Conservation (phyloP, 306 rosid species). For the Carpinus viminea region DNA sequence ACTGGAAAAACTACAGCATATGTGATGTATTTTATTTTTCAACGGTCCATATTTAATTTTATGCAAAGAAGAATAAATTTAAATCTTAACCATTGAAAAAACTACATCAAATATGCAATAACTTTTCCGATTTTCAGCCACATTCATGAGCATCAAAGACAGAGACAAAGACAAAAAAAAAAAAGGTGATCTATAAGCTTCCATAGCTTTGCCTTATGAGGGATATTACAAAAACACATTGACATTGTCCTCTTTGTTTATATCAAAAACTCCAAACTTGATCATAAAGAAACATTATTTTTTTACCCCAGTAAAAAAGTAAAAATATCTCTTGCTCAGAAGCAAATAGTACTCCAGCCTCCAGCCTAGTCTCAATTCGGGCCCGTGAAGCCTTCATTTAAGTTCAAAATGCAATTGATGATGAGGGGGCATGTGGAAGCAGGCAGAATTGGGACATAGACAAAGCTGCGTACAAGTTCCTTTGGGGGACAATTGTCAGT, state of each 20-base stretch:
- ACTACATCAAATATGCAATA: too few species aligned
- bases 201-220: too few species aligned
- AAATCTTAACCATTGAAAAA: too few species aligned
- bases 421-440: constrained; percentile 20
- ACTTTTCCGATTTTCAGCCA: too few species aligned
- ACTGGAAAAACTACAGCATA: too few species aligned
- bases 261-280: constrained; percentile 12
- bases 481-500: not conserved
- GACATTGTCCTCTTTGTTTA: constrained; percentile 1
- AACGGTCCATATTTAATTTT: too few species aligned
- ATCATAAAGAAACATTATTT: not conserved
- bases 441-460: constrained; percentile 3
- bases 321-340: constrained; percentile 20
- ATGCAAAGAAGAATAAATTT: too few species aligned
- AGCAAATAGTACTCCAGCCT: constrained; percentile 16
- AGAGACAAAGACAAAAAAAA: too few species aligned
- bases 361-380: not conserved
- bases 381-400: constrained; percentile 28
- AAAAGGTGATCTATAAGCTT: too few species aligned
- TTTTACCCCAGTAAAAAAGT: not conserved
- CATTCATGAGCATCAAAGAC: too few species aligned
- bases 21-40: too few species aligned
- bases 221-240: not conserved
- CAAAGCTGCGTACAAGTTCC: constrained; percentile 5
- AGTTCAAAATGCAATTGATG: constrained; percentile 23